Base-by-base conservation (phyloP, 2,329 filamentous ascomycete species). In the Apiospora koreana region DNA sequence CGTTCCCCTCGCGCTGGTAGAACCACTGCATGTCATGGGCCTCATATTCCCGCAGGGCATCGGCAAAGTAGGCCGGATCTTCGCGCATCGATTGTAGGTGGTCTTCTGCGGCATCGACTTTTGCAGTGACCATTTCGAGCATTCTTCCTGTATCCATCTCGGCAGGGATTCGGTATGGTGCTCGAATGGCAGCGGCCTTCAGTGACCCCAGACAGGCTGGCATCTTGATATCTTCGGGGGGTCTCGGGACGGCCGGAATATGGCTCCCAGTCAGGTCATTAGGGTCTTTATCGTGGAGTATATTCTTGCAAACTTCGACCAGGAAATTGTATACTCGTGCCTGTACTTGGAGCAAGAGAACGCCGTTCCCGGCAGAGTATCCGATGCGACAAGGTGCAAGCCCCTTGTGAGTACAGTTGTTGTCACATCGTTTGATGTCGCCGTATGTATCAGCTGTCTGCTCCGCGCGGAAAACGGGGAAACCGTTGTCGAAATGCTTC, bases 41-140 rank as follows among this genome's bases (percentile, higher is more conserved):
- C 12, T 68, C 58, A 67, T 68, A 74, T 14, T 69, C 70, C 31
- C 28, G 42, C 21, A 73, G 50, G 2, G 50, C 68, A 4, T 35
- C 65, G 2, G 41, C 38, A 31, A 75, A 70, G 70, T 73, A 74
- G 5, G 50, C 70, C 3, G 72, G 73, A 43, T 75, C 71, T 35
- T 73, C 72, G 5, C 71, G 72, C 64, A 75, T 66, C 5, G 72
- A 73, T 65, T 68, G 68, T 1, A 75, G 65, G 25, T 74, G 72
- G 48, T 75, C 71, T 54, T 72, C 70, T 21, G 73, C 70, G 46
- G 70, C 69, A 18, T 42, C 35, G 0, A 65, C 62, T 62, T 72
- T 73, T 31, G 73, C 71, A 28, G 48, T 69, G 3, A 66, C 42
- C 12, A 71, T 28, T 25, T 72, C 65, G 18, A 71, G 46, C 14